A percentile compares a stretch with the other conserved stretches of the same genome.
Evolutionary conservation across 1,139 yeast genomes (phyloP).

Genomic region (Insectozyma bohioensis): DNA sequence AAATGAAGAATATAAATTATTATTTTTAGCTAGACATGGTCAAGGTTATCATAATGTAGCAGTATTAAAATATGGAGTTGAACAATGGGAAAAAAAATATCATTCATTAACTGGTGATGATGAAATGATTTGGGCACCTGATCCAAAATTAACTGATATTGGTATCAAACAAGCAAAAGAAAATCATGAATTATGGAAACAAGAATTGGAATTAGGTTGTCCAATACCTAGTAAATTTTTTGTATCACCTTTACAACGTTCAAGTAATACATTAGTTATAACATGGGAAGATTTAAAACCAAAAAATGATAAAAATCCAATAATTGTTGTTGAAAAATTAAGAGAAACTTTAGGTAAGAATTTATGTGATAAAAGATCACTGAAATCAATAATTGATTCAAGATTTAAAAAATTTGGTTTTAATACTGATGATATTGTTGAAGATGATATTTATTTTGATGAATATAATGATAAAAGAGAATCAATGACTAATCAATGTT

Average conservation of each 20-base stretch:
- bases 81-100: slow-evolving; percentile 63
- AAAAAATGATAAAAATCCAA: slow-evolving; percentile 15
- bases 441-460: slow-evolving; percentile 49
- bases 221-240: slow-evolving; percentile 58
- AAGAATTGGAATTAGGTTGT: slow-evolving; percentile 48
- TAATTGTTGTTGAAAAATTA: slow-evolving; percentile 51
- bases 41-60: slow-evolving; percentile 74
- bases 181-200: slow-evolving; percentile 45
- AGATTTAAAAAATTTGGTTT: slow-evolving; percentile 34
- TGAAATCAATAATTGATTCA: slow-evolving; percentile 26
- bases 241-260: slow-evolving; percentile 68
- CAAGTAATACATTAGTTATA: slow-evolving; percentile 54
- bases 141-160: slow-evolving; percentile 59
- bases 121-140: slow-evolving; percentile 62
- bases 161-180: slow-evolving; percentile 52
- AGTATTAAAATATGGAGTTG: slow-evolving; percentile 55
- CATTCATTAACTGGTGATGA: slow-evolving; percentile 54
- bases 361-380: slow-evolving; percentile 61
- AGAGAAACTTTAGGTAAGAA: slow-evolving; percentile 72
- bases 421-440: slow-evolving; percentile 44
- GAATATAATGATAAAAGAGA: slow-evolving; percentile 34
- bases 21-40: slow-evolving; percentile 74
- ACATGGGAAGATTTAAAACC: slow-evolving; percentile 51
- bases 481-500: slow-evolving; percentile 44
- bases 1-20: slow-evolving; percentile 52